Conservation (phyloP, 768 basidiomycete genomes). For the Rhizopogon rudus region DNA sequence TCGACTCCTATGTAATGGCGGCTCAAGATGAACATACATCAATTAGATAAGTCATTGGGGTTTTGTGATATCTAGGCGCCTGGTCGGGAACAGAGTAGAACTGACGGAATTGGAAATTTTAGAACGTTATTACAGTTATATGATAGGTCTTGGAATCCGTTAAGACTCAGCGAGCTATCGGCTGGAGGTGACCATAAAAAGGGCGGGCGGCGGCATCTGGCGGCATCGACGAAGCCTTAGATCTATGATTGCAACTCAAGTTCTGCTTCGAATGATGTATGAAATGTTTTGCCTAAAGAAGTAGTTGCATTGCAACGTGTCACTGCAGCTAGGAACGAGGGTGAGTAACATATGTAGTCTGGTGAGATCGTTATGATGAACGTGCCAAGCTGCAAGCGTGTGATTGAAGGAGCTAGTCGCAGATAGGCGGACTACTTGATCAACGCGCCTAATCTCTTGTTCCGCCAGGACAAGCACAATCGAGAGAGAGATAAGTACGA, state of each 20-base stretch:
- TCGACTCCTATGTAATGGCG: not conserved
- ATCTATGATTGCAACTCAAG: not conserved
- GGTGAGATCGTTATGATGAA: not conserved
- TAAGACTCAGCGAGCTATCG: not conserved
- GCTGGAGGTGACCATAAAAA: not conserved
- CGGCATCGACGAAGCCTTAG: not conserved
- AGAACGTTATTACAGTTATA: not conserved
- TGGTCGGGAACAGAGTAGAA: no score
- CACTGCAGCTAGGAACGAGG: not conserved
- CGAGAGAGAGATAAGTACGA: not conserved
- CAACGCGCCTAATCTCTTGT: not conserved
- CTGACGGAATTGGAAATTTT: no score
- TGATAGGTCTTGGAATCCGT: not conserved
- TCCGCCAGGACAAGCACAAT: not conserved
- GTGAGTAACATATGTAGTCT: not conserved
- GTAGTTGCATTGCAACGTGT: not conserved
- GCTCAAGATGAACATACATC: not conserved
- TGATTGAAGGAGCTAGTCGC: not conserved
- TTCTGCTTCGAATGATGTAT: constrained; percentile 1
- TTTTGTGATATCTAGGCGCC: no score
- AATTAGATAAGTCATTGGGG: not conserved
- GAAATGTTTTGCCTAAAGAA: not conserved
- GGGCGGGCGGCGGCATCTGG: not conserved
- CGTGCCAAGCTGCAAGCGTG: not conserved
- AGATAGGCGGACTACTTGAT: not conserved